These are phyloP conservation scores for Amanita fuliginea DNA, from an alignment of 768 basidiomycete species.

Conservation along the genomic window DNA sequence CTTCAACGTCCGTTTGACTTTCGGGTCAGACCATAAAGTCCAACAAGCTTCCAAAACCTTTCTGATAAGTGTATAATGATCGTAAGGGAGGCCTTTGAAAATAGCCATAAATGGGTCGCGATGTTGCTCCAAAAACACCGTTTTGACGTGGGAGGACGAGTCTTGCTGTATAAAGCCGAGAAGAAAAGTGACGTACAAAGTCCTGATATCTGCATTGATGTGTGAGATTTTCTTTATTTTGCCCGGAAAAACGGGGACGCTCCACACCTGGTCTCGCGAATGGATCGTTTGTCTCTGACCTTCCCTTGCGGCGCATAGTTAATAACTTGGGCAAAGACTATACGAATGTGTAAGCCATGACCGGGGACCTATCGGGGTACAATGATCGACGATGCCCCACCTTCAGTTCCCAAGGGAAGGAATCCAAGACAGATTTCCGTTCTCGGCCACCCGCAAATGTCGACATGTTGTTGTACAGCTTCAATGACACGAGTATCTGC, in stretches of 20 bases:
- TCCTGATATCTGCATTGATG: constrained; percentile 58
- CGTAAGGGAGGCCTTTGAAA: constrained; percentile 65
- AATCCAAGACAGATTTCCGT: constrained; percentile 48
- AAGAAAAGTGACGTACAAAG: constrained; percentile 61
- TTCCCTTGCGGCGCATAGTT: constrained; percentile 56
- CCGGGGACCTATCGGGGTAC: background rate
- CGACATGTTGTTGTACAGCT: constrained; percentile 51
- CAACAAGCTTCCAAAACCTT: constrained; percentile 64
- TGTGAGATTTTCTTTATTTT: background rate
- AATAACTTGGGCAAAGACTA: constrained; percentile 60
- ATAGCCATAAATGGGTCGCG: constrained; percentile 51
- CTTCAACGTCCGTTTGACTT: constrained; percentile 62
- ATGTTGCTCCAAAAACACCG: constrained; percentile 60
- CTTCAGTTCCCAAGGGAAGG: constrained; percentile 74
- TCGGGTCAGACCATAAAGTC: constrained; percentile 67
- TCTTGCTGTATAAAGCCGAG: constrained; percentile 56
- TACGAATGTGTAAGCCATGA: constrained; percentile 2
- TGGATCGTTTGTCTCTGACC: constrained; percentile 26
- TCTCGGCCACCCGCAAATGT: constrained; percentile 58
- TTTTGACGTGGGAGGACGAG: constrained; percentile 41
- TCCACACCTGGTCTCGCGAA: constrained; percentile 47
- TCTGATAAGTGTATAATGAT: constrained; percentile 50
- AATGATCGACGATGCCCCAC: constrained; percentile 24
- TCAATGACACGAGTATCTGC: constrained; percentile 53
- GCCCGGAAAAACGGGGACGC: background rate